These are phyloP conservation scores for Tricladium varicosporioides DNA, from an alignment of 2,329 filamentous ascomycete genomes.

Conservation along the genomic window DNA sequence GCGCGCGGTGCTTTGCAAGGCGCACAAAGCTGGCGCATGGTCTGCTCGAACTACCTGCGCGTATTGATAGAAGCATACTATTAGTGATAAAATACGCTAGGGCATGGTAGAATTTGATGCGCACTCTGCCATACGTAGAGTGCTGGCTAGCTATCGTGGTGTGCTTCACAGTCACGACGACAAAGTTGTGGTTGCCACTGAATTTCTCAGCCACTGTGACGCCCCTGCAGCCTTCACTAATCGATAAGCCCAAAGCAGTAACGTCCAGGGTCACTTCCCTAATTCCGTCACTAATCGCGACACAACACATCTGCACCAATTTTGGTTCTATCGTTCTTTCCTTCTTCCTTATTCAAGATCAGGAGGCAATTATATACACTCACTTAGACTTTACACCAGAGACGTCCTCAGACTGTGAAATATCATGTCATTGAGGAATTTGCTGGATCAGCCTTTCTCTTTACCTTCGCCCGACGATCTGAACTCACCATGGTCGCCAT, in stretches of 20 bases:
- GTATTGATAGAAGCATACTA: conserved; percentile 33
- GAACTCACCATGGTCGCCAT: background rate
- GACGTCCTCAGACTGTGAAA: background rate
- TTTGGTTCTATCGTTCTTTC: background rate
- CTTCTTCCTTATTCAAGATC: background rate
- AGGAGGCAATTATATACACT: background rate
- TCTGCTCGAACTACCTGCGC: conserved; percentile 29
- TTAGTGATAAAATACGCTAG: conserved; percentile 11
- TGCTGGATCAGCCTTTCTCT: background rate
- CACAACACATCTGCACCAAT: background rate
- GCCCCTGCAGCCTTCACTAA: background rate
- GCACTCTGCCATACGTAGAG: conserved; percentile 3
- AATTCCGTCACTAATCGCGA: background rate
- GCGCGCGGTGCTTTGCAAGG: conserved; percentile 48
- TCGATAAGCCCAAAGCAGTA: conserved; percentile 4
- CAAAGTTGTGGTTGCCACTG: background rate
- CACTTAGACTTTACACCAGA: background rate
- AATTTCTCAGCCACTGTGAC: background rate
- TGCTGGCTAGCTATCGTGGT: background rate
- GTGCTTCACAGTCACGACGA: too few relatives aligned
- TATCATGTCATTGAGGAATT: background rate
- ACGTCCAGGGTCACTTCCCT: background rate
- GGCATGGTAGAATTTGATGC: conserved; percentile 21
- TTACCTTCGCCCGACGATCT: background rate
- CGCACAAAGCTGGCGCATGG: conserved; percentile 46